A percentile compares a stretch with the other conserved stretches of the same genome.
Conservation (phyloP, 257 asterid species). For the Parsonsia alboflavescens region DNA sequence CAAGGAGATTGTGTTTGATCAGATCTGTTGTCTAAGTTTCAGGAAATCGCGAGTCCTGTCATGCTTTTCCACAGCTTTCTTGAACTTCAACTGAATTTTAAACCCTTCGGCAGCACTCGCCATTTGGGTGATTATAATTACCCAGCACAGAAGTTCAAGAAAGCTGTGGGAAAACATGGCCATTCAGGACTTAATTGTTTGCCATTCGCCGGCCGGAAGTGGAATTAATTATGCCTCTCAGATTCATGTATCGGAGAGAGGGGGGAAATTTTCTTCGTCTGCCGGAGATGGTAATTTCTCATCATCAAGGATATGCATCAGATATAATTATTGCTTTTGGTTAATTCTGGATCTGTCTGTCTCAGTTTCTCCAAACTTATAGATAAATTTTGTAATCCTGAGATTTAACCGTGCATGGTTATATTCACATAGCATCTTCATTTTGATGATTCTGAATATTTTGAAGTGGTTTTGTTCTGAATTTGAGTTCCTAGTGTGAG, state of each 20-base stretch:
- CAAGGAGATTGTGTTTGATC: conserved; percentile 16
- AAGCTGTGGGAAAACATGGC: conserved; percentile 51
- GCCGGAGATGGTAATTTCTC: conserved; percentile 16
- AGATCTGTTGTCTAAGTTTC: conserved; percentile 4
- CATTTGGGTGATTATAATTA: not conserved
- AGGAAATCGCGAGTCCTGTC: conserved; percentile 6
- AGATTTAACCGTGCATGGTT: not conserved
- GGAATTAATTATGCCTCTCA: not conserved
- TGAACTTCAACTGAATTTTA: conserved; percentile 34
- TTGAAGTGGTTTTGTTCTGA: not conserved
- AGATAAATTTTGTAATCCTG: not conserved
- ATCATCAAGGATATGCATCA: not conserved
- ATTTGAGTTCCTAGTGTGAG: not conserved
- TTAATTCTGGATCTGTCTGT: no score
- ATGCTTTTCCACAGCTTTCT: conserved; percentile 20
- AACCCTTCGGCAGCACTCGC: not conserved
- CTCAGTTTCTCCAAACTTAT: no score
- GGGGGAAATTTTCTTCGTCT: not conserved
- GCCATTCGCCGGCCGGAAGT: not conserved
- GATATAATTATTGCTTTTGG: no score
- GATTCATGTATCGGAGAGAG: not conserved
- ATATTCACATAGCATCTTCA: not conserved
- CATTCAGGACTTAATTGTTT: conserved; percentile 30
- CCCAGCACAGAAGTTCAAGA: conserved; percentile 9
- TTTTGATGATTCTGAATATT: not conserved